Evolutionary conservation across 371 early-diverging fungal species (phyloP), one percentile per base, ranked within the genome.

Genomic region (Mucor lusitanicus): DNA sequence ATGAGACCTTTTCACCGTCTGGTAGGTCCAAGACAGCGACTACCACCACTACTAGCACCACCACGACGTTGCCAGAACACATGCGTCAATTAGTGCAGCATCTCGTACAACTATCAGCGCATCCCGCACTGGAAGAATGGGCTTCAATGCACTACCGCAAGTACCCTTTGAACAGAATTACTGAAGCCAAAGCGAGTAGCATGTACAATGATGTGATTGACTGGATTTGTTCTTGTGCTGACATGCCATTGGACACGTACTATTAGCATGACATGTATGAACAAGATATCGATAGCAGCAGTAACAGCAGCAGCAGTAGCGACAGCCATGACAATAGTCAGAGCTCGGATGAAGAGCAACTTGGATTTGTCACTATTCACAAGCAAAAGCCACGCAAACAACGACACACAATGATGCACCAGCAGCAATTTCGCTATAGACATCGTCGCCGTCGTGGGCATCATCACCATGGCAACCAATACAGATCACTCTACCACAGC

Each of bases 71-170:
- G 15, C 68, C 75, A 11, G 72, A 71, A 21, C 19, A 63, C 3
- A 68, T 81, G 15, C 70, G 69, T 15, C 60, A 70, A 9, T 66
- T 77, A 25, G 46, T 68, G 1, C 62, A 75, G 13, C 37, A 68
- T 5, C 15, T 83, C 3, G 75, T 80, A 2, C 48, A 70, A 35
- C 48, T 77, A 3, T 46, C 76, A 9, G 40, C 77, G 32, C 68
- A 74, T 40, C 80, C 83, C 5, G 71, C 74, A 1, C n/a, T 83
- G 30, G 69, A 68, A 9, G 57, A 55, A 44, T 80, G 78, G 80
- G 69, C 77, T 17, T 15, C 40, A 7, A 53, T 57, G n/a, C 57
- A 65, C 21, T 42, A 50, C 17, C 55, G 61, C 1, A 25, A 62
- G 4, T 57, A 73, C n/a, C 58, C 71, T 0, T 30, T 72, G 3